A percentile compares a stretch with the other conserved stretches of the same genome.
These are phyloP conservation scores for Herpetomonas samuelpessoai DNA, from an alignment of 208 protist genomes.

Conservation along the genomic window DNA sequence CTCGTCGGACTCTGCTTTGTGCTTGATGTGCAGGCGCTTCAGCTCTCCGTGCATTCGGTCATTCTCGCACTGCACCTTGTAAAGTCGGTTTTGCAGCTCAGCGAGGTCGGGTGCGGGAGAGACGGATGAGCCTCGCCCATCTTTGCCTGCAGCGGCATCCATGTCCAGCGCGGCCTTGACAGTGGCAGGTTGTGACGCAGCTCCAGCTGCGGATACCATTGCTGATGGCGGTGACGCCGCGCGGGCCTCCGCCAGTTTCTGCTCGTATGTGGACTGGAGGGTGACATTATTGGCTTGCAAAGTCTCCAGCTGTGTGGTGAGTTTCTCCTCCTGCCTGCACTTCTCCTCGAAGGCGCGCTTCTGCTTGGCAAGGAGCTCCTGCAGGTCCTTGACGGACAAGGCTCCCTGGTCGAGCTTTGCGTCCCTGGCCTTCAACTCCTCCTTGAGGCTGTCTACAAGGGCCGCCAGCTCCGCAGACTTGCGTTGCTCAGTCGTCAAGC, in stretches of 20 bases:
- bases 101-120: not conserved
- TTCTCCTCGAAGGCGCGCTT: slow-evolving; percentile 73
- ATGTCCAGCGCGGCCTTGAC: not conserved
- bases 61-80: slow-evolving; percentile 45
- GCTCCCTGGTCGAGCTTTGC: slow-evolving; percentile 23
- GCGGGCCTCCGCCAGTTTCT: not conserved
- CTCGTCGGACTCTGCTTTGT: slow-evolving; percentile 26
- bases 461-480: slow-evolving; percentile 27
- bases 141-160: too few species aligned
- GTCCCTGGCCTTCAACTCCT: slow-evolving; percentile 26
- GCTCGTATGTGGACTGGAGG: not conserved
- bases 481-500: slow-evolving; percentile 48
- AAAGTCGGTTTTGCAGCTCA: slow-evolving; percentile 12
- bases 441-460: slow-evolving; percentile 17
- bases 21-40: slow-evolving; percentile 31
- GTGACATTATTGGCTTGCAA: slow-evolving; percentile 7
- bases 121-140: not conserved
- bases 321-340: slow-evolving; percentile 46
- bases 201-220: not conserved
- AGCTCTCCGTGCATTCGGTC: slow-evolving; percentile 36
- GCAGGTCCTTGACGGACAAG: slow-evolving; percentile 29
- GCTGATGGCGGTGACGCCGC: not conserved
- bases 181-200: not conserved
- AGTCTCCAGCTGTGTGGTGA: slow-evolving; percentile 23
- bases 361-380: slow-evolving; percentile 50